Conservation (phyloP, 2,329 filamentous ascomycete species). For the Knufia fluminis region DNA sequence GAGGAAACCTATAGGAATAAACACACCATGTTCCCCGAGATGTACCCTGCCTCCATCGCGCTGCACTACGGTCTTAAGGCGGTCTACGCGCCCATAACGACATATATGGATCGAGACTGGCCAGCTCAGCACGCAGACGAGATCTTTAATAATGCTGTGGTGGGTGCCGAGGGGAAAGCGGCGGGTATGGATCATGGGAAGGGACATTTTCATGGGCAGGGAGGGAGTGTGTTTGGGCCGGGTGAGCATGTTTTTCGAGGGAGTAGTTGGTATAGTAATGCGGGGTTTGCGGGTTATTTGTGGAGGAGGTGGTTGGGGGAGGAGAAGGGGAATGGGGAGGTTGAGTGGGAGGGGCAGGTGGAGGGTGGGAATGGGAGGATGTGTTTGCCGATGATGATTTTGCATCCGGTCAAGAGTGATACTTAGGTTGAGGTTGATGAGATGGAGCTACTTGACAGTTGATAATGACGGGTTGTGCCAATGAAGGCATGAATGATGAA, state of each 20-base stretch:
- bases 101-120: conserved; percentile 49
- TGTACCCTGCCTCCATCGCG: conserved; percentile 64
- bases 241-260: conserved; percentile 46
- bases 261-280: conserved; percentile 46
- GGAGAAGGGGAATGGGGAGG: conserved; percentile 19
- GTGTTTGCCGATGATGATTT: conserved; percentile 24
- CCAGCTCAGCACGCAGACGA: conserved; percentile 45
- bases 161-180: conserved; percentile 43
- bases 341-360: conserved; percentile 17
- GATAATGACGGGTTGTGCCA: too few relatives aligned
- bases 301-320: conserved; percentile 48
- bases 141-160: conserved; percentile 45
- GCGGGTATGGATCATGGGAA: conserved; percentile 27
- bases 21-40: conserved; percentile 69
- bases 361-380: conserved; percentile 16
- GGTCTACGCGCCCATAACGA: conserved; percentile 53
- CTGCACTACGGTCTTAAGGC: conserved; percentile 71
- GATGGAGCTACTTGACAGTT: too few relatives aligned
- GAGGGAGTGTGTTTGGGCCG: conserved; percentile 42
- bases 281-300: conserved; percentile 43
- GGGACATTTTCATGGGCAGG: conserved; percentile 25
- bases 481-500: too few relatives aligned
- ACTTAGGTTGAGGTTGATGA: neutral
- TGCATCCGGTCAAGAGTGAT: conserved; percentile 22
- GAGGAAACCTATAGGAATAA: conserved; percentile 58